Evolutionary conservation across 305 asterid species (phyloP), one percentile per base, ranked within the genome.

Genomic region (Fraxinus xanthoxyloides): DNA sequence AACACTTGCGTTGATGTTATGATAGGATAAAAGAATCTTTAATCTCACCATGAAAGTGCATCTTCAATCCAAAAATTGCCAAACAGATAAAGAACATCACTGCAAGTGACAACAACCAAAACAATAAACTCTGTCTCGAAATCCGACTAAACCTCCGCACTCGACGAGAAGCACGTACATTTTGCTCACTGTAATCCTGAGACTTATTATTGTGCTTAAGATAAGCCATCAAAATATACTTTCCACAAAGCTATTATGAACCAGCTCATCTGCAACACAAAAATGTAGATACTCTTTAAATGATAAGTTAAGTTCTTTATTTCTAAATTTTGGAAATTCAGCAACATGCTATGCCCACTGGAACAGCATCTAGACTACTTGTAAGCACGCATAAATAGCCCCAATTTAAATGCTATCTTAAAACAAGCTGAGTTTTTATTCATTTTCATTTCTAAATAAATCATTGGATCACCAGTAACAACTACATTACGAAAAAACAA

Each of bases 11-110:
- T 32, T 70, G 76, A 4, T 31, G 19, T 69, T 17, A 12, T 70
- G 46, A 70, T 31, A 70, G 46, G 35, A 70, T 32, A 15, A 13
- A 26, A 79, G 75, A 1, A 81, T 67, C n/a, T 38, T 80, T 32
- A 75, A 12, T 30, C 94, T 91, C 84, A 92, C 98, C 98, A 72
- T 87, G 93, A 79, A 90, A 87, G 85, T 90, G 93, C 85, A 92
- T 86, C 88, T 88, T 90, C 48, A 88, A 79, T 77, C 95, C 93
- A 82, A 94, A 90, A 85, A 85, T 90, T 7, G 91, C 87, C 69
- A 92, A 87, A 87, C 80, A 93, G 75, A 90, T 82, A 23, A 87
- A 88, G 86, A 92, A 90, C 76, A 93, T 80, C 75, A 90, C 86
- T 13, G 89, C 89, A 81, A 93, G 85, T 26, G 89, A 85, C 86